A percentile compares a stretch with the other conserved stretches of the same genome.
phyloP scores from a whole-genome alignment of 345 rosid genomes.

The Isatis tinctoria region DNA sequence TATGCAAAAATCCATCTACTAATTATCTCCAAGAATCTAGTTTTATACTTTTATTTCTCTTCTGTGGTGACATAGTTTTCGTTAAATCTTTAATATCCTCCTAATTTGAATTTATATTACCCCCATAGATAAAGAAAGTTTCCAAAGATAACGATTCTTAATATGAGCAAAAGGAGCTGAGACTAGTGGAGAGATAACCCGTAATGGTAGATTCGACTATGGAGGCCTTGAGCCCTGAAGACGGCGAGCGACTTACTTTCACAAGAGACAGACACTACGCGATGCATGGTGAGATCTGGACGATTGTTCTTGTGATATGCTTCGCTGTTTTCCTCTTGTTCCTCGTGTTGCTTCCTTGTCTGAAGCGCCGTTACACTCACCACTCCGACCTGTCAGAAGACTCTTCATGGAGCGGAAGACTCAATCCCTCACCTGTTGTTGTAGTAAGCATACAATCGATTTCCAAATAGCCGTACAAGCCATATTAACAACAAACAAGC shows the following conservation, averaged over 20 bases:
- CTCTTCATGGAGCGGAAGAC: constrained; percentile 10
- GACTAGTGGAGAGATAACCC: constrained; percentile 5
- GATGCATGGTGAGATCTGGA: constrained; percentile 44
- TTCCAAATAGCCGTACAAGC: constrained; percentile 1
- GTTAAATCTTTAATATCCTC: neutral
- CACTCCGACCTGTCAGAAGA: constrained; percentile 24
- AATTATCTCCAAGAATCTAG: neutral
- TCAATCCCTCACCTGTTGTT: constrained; percentile 12
- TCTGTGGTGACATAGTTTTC: neutral
- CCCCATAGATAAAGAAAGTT: neutral
- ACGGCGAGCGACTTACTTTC: constrained; percentile 17
- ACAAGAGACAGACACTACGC: constrained; percentile 39
- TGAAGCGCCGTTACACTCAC: constrained; percentile 30
- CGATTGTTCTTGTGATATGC: constrained; percentile 27
- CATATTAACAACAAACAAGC: constrained; percentile 1
- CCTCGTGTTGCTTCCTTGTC: constrained; percentile 38
- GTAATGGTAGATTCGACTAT: constrained; percentile 15
- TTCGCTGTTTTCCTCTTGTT: constrained; percentile 40
- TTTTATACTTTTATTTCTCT: neutral
- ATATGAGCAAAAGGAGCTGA: neutral
- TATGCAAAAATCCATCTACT: neutral
- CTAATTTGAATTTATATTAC: neutral
- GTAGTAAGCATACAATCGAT: neutral
- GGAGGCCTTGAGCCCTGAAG: constrained; percentile 31
- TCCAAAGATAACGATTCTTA: neutral